Percentiles rank a stretch among this genome's conserved stretches.
phyloP scores from a whole-genome alignment of 306 rosid species.

The Lablab purpureus region DNA sequence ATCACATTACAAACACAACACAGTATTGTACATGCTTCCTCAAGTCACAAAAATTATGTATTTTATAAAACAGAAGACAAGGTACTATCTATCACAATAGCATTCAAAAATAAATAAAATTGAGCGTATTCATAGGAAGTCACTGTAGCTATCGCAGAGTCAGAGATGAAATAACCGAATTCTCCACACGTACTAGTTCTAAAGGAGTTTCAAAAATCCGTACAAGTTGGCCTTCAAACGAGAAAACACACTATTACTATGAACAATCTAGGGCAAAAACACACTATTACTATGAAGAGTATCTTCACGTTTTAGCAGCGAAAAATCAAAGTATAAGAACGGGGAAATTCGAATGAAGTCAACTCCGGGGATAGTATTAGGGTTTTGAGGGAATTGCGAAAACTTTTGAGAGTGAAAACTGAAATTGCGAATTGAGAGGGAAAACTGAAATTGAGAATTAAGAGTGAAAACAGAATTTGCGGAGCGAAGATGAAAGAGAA shows the following conservation, averaged over 20 bases:
- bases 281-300: neutral
- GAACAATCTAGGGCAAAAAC: neutral
- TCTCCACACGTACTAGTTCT: neutral
- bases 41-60: neutral
- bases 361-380: slow-evolving; percentile 22
- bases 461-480: neutral
- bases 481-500: neutral
- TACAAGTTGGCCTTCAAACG: neutral
- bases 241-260: neutral
- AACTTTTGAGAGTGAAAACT: neutral
- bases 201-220: neutral
- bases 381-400: slow-evolving; percentile 32
- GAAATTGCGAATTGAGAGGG: neutral
- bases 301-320: neutral
- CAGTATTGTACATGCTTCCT: neutral
- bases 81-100: neutral
- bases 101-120: neutral
- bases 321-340: neutral
- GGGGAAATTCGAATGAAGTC: slow-evolving; percentile 1
- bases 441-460: too few species aligned
- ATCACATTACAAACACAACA: slow-evolving; percentile 8
- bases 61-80: neutral
- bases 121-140: neutral
- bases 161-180: neutral
- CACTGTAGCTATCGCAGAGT: neutral